Base-by-base conservation (phyloP, 495 filamentous ascomycete genomes). In the Choiromyces venosus region DNA sequence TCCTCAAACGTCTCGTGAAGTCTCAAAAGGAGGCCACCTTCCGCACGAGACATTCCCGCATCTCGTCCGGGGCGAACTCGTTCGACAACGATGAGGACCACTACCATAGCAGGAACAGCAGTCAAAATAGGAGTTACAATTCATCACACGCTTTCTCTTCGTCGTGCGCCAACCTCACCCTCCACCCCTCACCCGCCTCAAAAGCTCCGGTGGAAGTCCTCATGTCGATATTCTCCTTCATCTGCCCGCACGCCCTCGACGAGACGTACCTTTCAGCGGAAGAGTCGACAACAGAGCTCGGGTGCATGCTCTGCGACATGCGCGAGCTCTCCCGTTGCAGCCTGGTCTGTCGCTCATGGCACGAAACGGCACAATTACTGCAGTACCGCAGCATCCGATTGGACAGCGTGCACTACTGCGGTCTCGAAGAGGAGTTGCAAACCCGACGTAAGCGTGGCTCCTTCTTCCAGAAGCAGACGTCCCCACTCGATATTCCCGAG, bases 271-370 rank as follows among this genome's bases (percentile, higher is more conserved):
- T 89, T 67, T 89, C 88, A 35, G 93, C 91, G 71, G 95, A 98
- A 83, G 87, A 92, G 80, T 93, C 91, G 64, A 88, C 90, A 75
- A 86, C 90, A 64, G 92, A 90, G 76, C 90, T 93, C 87, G 91
- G 89, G 74, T 99, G 95, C 83, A 94, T 94, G 92, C 89, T 97
- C 37, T 99, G 95, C 85, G 93, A 97, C 84, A 87, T 96, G 85
- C 91, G 94, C 74, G 94, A 98, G 81, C 87, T 99, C 71, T 90
- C 93, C 61, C 89, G 91, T 79, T 93, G 91, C 82, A 87, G 89
- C 33, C 84, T 86, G 73, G 92, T 93, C 56, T 91, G 87, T 81
- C 89, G 87, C 81, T 86, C 85, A 76, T 99, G 94, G 94, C 42
- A 81, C 67, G 67, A 35, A 37, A 69, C 71, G 19, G 73, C 78